Conservation (phyloP, 495 filamentous ascomycete genomes). For the Hyaloscypha variabilis region DNA sequence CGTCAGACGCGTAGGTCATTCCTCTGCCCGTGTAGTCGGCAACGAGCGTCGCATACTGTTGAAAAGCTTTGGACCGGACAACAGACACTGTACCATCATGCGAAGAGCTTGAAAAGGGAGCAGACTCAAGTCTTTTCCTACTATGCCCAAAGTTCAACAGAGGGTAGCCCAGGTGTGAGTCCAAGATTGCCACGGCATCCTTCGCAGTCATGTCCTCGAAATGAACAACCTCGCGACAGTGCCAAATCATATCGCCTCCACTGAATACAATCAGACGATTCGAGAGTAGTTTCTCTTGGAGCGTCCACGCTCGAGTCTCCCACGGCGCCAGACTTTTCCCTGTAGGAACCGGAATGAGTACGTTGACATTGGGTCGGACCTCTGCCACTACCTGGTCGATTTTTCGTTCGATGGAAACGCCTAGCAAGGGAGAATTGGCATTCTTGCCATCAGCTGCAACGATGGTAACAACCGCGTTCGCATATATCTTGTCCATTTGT, state of each 20-base stretch:
- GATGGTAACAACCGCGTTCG: neutral
- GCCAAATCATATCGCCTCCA: neutral
- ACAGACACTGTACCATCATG: neutral
- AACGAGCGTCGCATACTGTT: neutral
- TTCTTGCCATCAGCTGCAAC: neutral
- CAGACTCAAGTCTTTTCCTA: neutral
- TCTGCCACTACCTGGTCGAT: neutral
- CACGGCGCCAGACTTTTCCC: neutral
- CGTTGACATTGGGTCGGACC: neutral
- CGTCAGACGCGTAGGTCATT: neutral
- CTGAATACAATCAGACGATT: neutral
- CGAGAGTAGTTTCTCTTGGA: neutral
- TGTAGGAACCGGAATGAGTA: neutral
- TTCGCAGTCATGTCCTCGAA: neutral
- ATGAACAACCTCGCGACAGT: neutral
- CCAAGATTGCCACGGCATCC: neutral
- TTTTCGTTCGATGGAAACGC: neutral
- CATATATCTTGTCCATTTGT: neutral
- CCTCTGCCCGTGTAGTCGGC: neutral
- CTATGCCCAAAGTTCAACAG: neutral
- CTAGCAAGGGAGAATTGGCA: neutral
- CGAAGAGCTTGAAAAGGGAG: neutral
- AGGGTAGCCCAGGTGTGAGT: neutral
- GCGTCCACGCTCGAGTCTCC: neutral
- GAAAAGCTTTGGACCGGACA: neutral